Percentiles rank a stretch among this genome's conserved stretches.
phyloP scores from a whole-genome alignment of 2,329 filamentous ascomycete genomes.

The Dothistroma pini region DNA sequence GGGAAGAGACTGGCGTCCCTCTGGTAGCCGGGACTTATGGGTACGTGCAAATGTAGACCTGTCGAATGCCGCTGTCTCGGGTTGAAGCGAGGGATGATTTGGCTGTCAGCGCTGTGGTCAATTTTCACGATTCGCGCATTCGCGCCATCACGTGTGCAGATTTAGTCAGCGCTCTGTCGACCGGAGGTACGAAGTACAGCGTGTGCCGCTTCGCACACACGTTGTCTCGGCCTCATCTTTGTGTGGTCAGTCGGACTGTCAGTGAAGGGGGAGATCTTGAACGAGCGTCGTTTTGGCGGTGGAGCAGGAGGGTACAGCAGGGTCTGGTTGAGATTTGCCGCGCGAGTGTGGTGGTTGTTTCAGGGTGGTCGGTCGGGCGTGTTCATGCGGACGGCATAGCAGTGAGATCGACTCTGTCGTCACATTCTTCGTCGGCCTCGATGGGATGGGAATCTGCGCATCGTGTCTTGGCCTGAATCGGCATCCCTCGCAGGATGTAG shows the following conservation, averaged over 20 bases:
- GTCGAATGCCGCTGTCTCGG: neutral
- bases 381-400: neutral
- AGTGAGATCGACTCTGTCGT: neutral
- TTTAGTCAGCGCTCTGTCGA: neutral
- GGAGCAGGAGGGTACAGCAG: neutral
- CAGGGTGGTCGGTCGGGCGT: neutral
- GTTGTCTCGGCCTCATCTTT: neutral
- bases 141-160: neutral
- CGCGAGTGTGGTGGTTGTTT: neutral
- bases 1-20: neutral
- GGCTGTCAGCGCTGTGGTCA: neutral
- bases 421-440: slow-evolving; percentile 23
- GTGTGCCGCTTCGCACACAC: neutral
- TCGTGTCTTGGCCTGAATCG: slow-evolving; percentile 47
- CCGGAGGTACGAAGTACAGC: neutral
- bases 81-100: neutral
- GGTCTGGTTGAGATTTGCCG: neutral
- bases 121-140: neutral
- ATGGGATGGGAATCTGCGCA: slow-evolving; percentile 47
- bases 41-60: neutral
- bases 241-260: neutral
- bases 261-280: too few species aligned
- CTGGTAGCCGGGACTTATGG: neutral
- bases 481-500: slow-evolving; percentile 44
- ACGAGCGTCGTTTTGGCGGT: neutral